phyloP scores from a whole-genome alignment of 1,284 basidiomycete genomes.

The Tranzscheliella williamsii region DNA sequence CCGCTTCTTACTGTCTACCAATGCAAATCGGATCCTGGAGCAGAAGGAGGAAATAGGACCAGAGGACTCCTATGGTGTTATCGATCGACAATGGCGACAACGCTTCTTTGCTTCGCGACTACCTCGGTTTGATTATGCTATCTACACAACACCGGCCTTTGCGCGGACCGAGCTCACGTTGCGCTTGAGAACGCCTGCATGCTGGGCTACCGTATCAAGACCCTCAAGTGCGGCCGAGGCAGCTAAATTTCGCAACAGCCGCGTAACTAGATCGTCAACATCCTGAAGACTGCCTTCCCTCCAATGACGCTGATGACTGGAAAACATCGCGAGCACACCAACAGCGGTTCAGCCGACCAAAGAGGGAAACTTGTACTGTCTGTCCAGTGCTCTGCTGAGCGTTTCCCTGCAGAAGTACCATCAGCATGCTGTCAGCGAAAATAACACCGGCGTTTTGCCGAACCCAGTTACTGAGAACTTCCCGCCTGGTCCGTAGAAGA shows the following conservation, averaged over 20 bases:
- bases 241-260: conserved; percentile 66
- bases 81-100: conserved; percentile 77
- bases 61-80: conserved; percentile 85
- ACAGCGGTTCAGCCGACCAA: conserved; percentile 81
- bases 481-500: conserved; percentile 63
- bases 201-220: conserved; percentile 87
- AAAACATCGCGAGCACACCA: conserved; percentile 93
- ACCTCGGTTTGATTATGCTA: conserved; percentile 90
- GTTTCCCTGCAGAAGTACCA: conserved; percentile 65
- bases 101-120: conserved; percentile 76
- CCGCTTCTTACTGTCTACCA: conserved; percentile 82
- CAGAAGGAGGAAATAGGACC: conserved; percentile 67
- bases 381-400: conserved; percentile 80
- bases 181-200: conserved; percentile 88
- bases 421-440: conserved; percentile 48
- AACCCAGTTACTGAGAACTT: conserved; percentile 70
- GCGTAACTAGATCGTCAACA: conserved; percentile 86
- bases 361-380: conserved; percentile 96
- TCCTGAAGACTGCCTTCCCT: conserved; percentile 95
- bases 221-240: conserved; percentile 71
- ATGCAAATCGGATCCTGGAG: conserved; percentile 84
- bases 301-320: conserved; percentile 93
- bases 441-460: conserved; percentile 76
- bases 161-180: conserved; percentile 91
- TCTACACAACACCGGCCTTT: conserved; percentile 84